These are phyloP conservation scores for Fragaria iinumae DNA, from an alignment of 306 rosid species.

Conservation along the genomic window DNA sequence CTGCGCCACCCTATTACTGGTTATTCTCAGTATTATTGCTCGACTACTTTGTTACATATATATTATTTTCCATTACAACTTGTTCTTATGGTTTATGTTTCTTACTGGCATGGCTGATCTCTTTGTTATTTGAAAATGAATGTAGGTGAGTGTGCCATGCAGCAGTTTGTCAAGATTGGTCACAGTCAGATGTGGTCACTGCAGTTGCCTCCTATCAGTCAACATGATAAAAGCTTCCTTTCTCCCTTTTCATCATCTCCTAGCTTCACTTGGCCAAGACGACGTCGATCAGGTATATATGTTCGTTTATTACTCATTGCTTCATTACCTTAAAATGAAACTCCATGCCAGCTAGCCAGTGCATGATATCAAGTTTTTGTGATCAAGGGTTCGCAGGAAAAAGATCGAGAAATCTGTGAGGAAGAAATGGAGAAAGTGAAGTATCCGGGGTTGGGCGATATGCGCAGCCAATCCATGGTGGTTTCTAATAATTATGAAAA, in stretches of 20 bases:
- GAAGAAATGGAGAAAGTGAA: conserved; percentile 45
- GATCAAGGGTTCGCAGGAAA: conserved; percentile 35
- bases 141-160: conserved; percentile 93
- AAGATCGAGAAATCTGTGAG: conserved; percentile 30
- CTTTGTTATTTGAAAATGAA: conserved; percentile 22
- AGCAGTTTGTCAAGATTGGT: conserved; percentile 84
- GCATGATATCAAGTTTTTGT: neutral
- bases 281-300: conserved; percentile 33
- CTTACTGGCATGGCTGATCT: neutral
- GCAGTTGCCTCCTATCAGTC: conserved; percentile 79
- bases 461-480: conserved; percentile 37
- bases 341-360: neutral
- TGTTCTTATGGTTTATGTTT: neutral
- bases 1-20: conserved; percentile 78
- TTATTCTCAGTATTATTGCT: neutral
- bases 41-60: neutral
- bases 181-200: conserved; percentile 92
- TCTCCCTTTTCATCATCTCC: conserved; percentile 77
- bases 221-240: conserved; percentile 86
- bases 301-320: neutral
- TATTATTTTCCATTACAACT: neutral
- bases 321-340: neutral
- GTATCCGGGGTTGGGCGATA: conserved; percentile 27
- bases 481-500: conserved; percentile 48
- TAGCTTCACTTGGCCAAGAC: conserved; percentile 59